phyloP scores from a whole-genome alignment of 176 grass and related monocot genomes.

The Dendrocalamus sinicus region DNA sequence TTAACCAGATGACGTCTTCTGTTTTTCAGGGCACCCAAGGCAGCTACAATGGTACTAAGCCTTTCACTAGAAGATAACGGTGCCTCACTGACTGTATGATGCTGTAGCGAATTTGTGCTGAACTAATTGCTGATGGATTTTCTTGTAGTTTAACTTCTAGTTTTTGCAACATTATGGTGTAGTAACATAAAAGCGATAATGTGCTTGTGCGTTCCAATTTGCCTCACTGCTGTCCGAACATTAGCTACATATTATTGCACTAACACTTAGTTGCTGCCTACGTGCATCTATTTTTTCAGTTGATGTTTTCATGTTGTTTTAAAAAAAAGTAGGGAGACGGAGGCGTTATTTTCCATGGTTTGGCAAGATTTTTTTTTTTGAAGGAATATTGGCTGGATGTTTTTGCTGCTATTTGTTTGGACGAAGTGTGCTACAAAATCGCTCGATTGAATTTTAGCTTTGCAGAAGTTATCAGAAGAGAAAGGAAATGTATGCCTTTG shows the following conservation, averaged over 20 bases:
- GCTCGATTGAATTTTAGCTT: neutral
- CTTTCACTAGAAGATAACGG: slow-evolving; percentile 85
- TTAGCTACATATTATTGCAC: neutral
- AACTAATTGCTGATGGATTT: slow-evolving; percentile 8
- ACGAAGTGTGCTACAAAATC: neutral
- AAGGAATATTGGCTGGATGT: neutral
- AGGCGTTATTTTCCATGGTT: neutral
- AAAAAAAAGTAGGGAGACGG: neutral
- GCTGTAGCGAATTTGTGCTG: neutral
- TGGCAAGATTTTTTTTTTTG: neutral
- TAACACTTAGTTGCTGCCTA: neutral
- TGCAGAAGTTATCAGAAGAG: neutral
- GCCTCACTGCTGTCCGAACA: neutral
- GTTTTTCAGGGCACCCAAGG: slow-evolving; percentile 87
- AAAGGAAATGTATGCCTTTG: neutral
- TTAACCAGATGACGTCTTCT: slow-evolving; percentile 31
- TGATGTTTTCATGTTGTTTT: neutral
- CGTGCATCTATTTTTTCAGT: neutral
- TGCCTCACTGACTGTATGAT: slow-evolving; percentile 77
- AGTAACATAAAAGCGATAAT: neutral
- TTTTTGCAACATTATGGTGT: slow-evolving; percentile 4
- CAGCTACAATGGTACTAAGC: slow-evolving; percentile 89
- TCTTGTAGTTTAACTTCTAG: slow-evolving; percentile 34
- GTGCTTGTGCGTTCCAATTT: neutral
- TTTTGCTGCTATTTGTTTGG: neutral